phyloP scores from a whole-genome alignment of 2,329 filamentous ascomycete species.

The Pseudopithomyces chartarum region DNA sequence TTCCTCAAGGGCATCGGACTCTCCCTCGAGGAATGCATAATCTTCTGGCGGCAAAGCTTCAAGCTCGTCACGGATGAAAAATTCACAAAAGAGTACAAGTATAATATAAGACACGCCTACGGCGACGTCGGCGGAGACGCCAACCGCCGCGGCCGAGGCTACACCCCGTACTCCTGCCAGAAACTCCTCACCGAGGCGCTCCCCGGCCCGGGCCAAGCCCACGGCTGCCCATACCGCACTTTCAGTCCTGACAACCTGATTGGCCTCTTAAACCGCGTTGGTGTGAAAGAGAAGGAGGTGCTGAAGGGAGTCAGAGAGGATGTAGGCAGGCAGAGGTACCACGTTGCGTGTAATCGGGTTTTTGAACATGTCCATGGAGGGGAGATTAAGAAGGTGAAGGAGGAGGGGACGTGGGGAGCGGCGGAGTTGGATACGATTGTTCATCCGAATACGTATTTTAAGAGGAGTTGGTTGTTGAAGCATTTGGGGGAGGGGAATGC shows the following conservation, averaged over 20 bases:
- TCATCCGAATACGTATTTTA: conserved; percentile 98
- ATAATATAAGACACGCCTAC: conserved; percentile 94
- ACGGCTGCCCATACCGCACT: conserved; percentile 96
- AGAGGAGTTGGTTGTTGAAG: conserved; percentile 87
- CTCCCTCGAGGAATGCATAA: conserved; percentile 84
- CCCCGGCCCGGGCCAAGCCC: conserved; percentile 83
- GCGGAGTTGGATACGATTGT: conserved; percentile 91
- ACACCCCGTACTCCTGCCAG: conserved; percentile 91
- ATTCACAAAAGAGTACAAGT: conserved; percentile 97
- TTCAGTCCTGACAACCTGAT: conserved; percentile 88
- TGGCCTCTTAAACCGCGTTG: conserved; percentile 74
- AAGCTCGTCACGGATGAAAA: conserved; percentile 86
- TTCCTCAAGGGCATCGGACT: conserved; percentile 97
- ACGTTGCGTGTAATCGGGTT: conserved; percentile 95
- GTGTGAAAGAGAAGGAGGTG: conserved; percentile 77
- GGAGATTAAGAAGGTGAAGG: conserved; percentile 57
- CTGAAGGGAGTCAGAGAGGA: conserved; percentile 85
- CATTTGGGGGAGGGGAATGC: conserved; percentile 63
- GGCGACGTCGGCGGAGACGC: conserved; percentile 93
- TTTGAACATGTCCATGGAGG: conserved; percentile 84
- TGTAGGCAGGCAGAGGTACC: conserved; percentile 84
- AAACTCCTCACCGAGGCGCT: conserved; percentile 91
- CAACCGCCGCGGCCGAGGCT: conserved; percentile 84
- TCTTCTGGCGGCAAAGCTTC: conserved; percentile 91
- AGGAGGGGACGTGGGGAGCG: conserved; percentile 54